Conservation (phyloP, 345 rosid species). For the Sonneratia caseolaris region DNA sequence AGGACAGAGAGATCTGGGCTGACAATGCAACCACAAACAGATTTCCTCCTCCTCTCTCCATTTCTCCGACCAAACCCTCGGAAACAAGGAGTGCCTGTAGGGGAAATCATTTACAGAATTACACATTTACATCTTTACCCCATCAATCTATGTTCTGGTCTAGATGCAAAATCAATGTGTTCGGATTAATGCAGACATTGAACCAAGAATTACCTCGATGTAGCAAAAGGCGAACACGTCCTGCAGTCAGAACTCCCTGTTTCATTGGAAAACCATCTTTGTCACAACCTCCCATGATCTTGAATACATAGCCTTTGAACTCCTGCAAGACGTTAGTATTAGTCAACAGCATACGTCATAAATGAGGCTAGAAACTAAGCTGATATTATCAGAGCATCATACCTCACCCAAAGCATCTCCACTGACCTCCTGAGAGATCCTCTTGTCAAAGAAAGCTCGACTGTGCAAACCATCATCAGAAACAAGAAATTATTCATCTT, state of each 20-base stretch:
- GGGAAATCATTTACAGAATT: neutral
- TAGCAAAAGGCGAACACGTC: constrained; percentile 78
- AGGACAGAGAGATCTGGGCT: constrained; percentile 79
- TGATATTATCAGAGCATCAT: neutral
- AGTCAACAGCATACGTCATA: neutral
- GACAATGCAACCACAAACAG: constrained; percentile 87
- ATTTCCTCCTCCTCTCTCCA: constrained; percentile 80
- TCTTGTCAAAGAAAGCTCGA: constrained; percentile 72
- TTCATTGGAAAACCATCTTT: constrained; percentile 89
- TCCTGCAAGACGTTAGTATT: constrained; percentile 27
- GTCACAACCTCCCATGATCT: constrained; percentile 88
- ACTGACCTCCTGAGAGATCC: constrained; percentile 73
- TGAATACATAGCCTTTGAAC: constrained; percentile 73
- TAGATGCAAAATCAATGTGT: neutral
- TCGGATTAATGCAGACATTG: neutral
- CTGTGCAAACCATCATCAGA: constrained; percentile 15
- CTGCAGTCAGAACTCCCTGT: constrained; percentile 77
- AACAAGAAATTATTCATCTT: neutral
- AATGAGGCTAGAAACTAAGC: neutral
- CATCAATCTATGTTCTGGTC: neutral
- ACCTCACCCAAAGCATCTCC: constrained; percentile 84
- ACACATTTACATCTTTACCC: neutral
- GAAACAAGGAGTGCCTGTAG: constrained; percentile 69
- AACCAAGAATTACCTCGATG: constrained; percentile 36
- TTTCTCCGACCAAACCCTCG: constrained; percentile 70